Conservation (phyloP, 768 basidiomycete species). For the Coprinellus aureogranulatus region DNA sequence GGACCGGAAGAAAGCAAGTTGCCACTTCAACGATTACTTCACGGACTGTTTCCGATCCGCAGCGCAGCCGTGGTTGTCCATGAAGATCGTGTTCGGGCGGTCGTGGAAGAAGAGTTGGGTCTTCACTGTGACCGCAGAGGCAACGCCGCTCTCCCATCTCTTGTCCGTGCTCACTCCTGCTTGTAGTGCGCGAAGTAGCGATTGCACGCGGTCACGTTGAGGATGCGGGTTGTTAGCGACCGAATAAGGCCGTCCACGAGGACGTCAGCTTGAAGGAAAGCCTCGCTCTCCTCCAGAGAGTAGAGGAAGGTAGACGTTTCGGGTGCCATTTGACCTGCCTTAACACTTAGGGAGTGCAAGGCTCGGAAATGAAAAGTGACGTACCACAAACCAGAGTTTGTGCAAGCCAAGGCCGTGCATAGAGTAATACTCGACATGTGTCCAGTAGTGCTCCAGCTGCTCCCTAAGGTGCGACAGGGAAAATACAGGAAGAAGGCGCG, state of each 20-base stretch:
- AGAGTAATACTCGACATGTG: constrained; percentile 61
- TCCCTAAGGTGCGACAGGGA: constrained; percentile 50
- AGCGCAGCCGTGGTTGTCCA: constrained; percentile 54
- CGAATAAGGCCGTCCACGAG: constrained; percentile 47
- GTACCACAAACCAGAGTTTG: constrained; percentile 53
- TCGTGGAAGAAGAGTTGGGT: constrained; percentile 40
- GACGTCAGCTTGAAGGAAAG: constrained; percentile 49
- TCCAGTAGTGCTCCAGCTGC: constrained; percentile 56
- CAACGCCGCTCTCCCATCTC: constrained; percentile 28
- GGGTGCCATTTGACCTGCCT: constrained; percentile 59
- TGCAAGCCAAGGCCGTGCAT: constrained; percentile 30
- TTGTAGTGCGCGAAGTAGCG: constrained; percentile 58
- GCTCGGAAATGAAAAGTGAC: constrained; percentile 8
- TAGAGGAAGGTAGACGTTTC: constrained; percentile 60
- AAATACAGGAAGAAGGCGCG: constrained; percentile 41
- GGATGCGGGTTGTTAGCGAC: constrained; percentile 49
- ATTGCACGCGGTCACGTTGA: constrained; percentile 46
- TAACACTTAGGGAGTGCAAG: neutral
- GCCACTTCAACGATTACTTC: constrained; percentile 47
- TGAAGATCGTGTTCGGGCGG: constrained; percentile 46
- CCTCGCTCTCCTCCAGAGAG: constrained; percentile 41
- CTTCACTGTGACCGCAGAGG: constrained; percentile 44
- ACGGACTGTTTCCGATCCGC: constrained; percentile 56
- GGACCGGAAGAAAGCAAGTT: constrained; percentile 27
- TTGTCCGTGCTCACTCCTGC: constrained; percentile 51